These are phyloP conservation scores for Hemisphaericaspora xylofermentans DNA, from an alignment of 1,139 yeast genomes.

Conservation along the genomic window DNA sequence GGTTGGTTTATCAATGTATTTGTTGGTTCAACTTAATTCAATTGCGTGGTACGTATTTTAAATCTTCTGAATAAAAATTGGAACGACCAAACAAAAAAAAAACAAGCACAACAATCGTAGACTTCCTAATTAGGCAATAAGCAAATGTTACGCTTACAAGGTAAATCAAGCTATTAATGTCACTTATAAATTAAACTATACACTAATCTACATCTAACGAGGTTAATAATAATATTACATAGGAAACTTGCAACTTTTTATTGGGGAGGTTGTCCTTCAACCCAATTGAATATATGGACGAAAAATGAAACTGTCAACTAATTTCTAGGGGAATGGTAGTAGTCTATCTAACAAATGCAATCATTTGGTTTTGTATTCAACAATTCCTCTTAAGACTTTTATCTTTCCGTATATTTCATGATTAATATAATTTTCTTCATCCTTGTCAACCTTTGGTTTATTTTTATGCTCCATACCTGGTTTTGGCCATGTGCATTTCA, in stretches of 20 bases:
- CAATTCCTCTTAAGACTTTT: constrained; percentile 61
- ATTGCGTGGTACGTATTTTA: neutral
- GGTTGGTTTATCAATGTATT: neutral
- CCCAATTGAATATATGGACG: neutral
- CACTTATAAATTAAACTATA: neutral
- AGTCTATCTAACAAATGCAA: neutral
- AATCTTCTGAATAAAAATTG: no score
- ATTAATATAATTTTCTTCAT: constrained; percentile 45
- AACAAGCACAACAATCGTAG: neutral
- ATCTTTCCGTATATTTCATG: constrained; percentile 60
- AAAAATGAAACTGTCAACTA: neutral
- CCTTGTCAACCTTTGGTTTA: constrained; percentile 48
- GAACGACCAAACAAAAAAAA: neutral
- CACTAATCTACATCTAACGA: neutral
- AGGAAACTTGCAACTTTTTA: neutral
- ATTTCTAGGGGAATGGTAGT: neutral
- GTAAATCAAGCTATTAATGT: no score
- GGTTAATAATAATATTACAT: neutral
- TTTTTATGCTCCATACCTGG: constrained; percentile 51
- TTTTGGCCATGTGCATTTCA: constrained; percentile 50
- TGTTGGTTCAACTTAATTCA: neutral
- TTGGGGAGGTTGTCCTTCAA: neutral
- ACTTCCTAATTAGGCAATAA: constrained; percentile 5
- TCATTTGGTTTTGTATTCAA: constrained; percentile 38
- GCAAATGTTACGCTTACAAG: neutral